Percentiles rank a stretch among this genome's conserved stretches.
phyloP scores from a whole-genome alignment of 192 early-diverging fungal genomes.

The Gigaspora rosea region DNA sequence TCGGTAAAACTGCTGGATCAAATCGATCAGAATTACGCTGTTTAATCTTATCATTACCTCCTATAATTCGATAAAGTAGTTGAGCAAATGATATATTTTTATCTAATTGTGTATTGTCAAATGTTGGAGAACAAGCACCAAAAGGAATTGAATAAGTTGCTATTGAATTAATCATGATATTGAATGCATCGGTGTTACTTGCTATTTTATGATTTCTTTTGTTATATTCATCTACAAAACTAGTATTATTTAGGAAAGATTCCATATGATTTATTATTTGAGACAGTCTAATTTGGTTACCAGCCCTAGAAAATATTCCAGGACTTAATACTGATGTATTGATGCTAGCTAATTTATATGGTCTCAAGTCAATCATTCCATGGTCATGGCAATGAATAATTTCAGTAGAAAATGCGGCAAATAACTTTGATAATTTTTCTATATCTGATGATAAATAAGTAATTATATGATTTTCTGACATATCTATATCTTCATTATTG shows the following conservation, averaged over 20 bases:
- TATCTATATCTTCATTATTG: neutral
- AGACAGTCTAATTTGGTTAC: neutral
- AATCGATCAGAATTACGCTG: neutral
- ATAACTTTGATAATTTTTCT: neutral
- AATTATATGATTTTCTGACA: neutral
- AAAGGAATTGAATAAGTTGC: neutral
- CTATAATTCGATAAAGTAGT: neutral
- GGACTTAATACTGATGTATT: neutral
- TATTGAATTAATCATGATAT: neutral
- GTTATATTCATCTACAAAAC: neutral
- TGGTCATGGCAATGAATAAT: neutral
- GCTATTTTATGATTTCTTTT: neutral
- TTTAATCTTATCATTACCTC: neutral
- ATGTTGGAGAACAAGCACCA: neutral
- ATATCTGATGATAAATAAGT: neutral
- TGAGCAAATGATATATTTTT: neutral
- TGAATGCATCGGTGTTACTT: neutral
- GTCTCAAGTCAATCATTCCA: neutral
- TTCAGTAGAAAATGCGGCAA: neutral
- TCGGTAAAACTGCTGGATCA: neutral
- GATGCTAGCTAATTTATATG: neutral
- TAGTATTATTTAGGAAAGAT: neutral
- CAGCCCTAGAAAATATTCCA: neutral
- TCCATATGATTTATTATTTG: neutral
- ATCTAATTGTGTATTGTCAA: neutral